Percentiles rank a stretch among this genome's conserved stretches.
These are phyloP conservation scores for Exidia glandulosa DNA, from an alignment of 768 basidiomycete genomes.

Conservation along the genomic window DNA sequence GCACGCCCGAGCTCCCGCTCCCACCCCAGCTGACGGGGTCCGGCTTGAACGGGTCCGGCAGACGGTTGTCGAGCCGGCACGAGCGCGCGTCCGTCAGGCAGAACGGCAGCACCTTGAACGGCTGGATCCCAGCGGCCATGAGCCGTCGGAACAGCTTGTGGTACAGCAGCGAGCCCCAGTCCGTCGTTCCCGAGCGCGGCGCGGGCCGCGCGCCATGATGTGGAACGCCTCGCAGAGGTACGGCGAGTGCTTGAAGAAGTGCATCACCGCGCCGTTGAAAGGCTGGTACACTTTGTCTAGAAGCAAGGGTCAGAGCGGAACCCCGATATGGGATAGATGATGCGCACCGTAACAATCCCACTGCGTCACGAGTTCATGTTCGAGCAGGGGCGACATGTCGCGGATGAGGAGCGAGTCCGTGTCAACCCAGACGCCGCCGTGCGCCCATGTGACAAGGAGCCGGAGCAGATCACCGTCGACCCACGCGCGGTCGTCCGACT, in stretches of 20 bases:
- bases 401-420: slow-evolving; percentile 93
- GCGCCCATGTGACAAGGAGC: slow-evolving; percentile 76
- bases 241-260: slow-evolving; percentile 81
- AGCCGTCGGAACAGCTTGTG: slow-evolving; percentile 84
- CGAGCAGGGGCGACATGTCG: slow-evolving; percentile 74
- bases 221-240: slow-evolving; percentile 97
- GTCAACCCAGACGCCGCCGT: slow-evolving; percentile 93
- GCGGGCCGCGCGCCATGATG: slow-evolving; percentile 64
- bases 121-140: slow-evolving; percentile 55
- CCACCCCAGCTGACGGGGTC: slow-evolving; percentile 43
- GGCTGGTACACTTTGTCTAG: slow-evolving; percentile 67
- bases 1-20: slow-evolving; percentile 58
- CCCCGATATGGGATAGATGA: neutral
- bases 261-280: slow-evolving; percentile 91
- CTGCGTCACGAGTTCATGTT: slow-evolving; percentile 94
- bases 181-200: slow-evolving; percentile 70
- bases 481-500: slow-evolving; percentile 77
- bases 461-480: slow-evolving; percentile 90
- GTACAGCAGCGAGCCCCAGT: slow-evolving; percentile 92
- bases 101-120: slow-evolving; percentile 89
- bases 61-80: slow-evolving; percentile 83
- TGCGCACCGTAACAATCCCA: slow-evolving; percentile 94
- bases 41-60: slow-evolving; percentile 77
- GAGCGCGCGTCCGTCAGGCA: slow-evolving; percentile 90
- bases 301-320: neutral